Evolutionary conservation across 257 asterid genomes (phyloP), one percentile per base, ranked within the genome.

Genomic region (Solanum virginianum): DNA sequence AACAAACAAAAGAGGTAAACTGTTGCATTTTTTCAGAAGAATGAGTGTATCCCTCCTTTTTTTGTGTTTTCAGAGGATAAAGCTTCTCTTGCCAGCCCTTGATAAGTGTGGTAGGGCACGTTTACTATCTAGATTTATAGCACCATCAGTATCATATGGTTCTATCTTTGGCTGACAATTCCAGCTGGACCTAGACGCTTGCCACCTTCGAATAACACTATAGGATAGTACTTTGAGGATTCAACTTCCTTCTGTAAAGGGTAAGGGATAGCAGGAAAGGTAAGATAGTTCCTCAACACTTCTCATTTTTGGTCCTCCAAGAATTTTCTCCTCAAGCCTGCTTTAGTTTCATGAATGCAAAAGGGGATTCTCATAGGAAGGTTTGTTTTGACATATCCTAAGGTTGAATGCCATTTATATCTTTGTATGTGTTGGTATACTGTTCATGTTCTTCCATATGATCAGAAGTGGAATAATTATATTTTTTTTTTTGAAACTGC

Each of bases 1-100:
- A 96, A 95, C 92, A 92, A 91, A 89, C 97, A 94, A 89, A 95
- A 95, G 88, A 95, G 99, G 99, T 94, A 88, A 9, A 24, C 81
- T 75, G 2, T 75, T 75, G 62, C 57, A 75, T 49, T 22, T 24
- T 75, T 49, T 14, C 18, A 14, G 15, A 75, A 24, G 62, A 49
- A 26, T 18, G 24, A 53, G 32, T 83, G 41, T 60, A 17, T 71
- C 57, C 45, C 59, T 65, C 45, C 29, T 54, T 70, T 13, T 49
- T 62, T 60, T 39, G 53, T 70, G 18, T 77, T 53, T 26, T 17
- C 65, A 77, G 24, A 16, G 49, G 8, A 15, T 45, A 66, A 66
- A 14, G 60, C 82, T 75, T 75, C 60, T 77, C 63, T 77, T 49
- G 45, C 43, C 24, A 47, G 63, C 82, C 63, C 82, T 51, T 26